Evolutionary conservation across 2,329 filamentous ascomycete genomes (phyloP).

Genomic region (Neonectria coccinea): DNA sequence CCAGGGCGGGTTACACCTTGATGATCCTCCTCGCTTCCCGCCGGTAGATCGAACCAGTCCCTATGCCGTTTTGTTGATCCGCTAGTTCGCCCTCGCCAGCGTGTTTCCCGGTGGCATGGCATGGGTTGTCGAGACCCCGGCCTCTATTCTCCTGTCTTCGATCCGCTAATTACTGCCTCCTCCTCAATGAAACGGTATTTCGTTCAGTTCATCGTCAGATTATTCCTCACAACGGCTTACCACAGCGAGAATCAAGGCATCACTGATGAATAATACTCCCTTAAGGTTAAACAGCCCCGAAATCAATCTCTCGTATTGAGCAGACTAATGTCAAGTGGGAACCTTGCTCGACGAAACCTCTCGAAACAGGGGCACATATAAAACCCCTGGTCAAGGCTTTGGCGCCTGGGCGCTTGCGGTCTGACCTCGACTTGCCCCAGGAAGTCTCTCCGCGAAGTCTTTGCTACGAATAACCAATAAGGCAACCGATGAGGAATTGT

Average conservation of each 20-base stretch:
- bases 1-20: slow-evolving; percentile 24
- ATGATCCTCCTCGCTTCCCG: slow-evolving; percentile 24
- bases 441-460: neutral
- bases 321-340: neutral
- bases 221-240: neutral
- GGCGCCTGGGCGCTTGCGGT: neutral
- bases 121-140: neutral
- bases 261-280: neutral
- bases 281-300: neutral
- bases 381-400: slow-evolving; percentile 27
- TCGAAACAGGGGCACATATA: slow-evolving; percentile 34
- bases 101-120: slow-evolving; percentile 1
- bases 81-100: neutral
- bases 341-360: slow-evolving; percentile 24
- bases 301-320: neutral
- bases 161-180: neutral
- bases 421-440: neutral
- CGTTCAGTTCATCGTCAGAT: neutral
- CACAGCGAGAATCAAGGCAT: neutral
- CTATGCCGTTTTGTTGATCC: slow-evolving; percentile 1
- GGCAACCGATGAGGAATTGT: neutral
- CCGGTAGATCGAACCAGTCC: slow-evolving; percentile 24
- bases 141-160: neutral
- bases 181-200: neutral
- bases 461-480: neutral